A percentile compares a stretch with the other conserved stretches of the same genome.
Evolutionary conservation across 805 yeast genomes (phyloP).

Genomic region (Cyberlindnera mrakii): DNA sequence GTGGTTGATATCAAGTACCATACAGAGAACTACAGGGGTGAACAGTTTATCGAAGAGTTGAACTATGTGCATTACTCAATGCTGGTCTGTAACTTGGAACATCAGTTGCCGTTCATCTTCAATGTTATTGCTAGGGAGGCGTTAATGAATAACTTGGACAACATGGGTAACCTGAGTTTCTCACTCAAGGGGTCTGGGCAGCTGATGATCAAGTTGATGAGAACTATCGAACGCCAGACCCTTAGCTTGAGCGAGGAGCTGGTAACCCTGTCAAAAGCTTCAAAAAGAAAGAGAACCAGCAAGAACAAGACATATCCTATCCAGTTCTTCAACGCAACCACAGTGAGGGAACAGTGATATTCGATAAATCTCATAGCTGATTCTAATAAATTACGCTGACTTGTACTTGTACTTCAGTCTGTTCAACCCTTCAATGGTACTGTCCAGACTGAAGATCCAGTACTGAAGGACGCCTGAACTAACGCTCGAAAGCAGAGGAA

Average conservation of each 20-base stretch:
- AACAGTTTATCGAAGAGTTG: constrained; percentile 1
- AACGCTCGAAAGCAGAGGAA: constrained; percentile 8
- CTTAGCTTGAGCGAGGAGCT: neutral
- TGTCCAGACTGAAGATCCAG: constrained; percentile 8
- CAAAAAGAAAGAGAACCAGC: neutral
- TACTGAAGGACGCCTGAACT: constrained; percentile 4
- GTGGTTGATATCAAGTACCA: constrained; percentile 7
- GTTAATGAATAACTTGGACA: constrained; percentile 16
- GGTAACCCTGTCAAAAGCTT: neutral
- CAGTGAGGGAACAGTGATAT: neutral
- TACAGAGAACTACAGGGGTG: constrained; percentile 1
- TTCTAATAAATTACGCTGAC: constrained; percentile 6
- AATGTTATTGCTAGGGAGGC: constrained; percentile 20
- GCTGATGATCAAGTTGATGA: constrained; percentile 17
- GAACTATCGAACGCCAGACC: constrained; percentile 2
- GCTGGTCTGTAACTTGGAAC: constrained; percentile 23
- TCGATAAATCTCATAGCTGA: neutral
- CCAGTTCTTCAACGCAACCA: neutral
- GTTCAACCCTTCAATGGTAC: constrained; percentile 5
- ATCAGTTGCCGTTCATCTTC: constrained; percentile 29
- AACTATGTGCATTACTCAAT: constrained; percentile 8
- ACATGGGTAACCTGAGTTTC: constrained; percentile 24
- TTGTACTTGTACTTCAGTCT: constrained; percentile 13
- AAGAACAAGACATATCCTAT: neutral
- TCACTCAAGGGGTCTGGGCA: constrained; percentile 19